Base-by-base conservation (phyloP, 176 grass and related monocot genomes). In the Cenchrus americanus region DNA sequence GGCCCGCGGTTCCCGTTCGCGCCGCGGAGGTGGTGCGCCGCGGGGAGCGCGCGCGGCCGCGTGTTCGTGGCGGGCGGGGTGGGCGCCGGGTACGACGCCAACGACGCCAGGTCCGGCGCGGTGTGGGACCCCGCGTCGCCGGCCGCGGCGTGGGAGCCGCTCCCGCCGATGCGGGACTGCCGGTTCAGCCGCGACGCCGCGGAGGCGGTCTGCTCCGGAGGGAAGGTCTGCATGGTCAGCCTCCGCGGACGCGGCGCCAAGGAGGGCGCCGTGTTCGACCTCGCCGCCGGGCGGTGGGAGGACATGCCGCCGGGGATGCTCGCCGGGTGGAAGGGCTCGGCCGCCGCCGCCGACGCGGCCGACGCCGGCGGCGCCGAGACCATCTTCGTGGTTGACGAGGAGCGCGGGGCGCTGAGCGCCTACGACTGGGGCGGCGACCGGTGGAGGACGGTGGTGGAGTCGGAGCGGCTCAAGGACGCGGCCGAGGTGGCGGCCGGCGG, bases 211-310 rank as follows among this genome's bases (percentile, higher is more conserved):
- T 86, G 65, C 60, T 84, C 96, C 1, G 24, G 61, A 17, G 93
- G 93, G 64, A 98, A 94, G 89, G 87, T 98, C 5, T 98, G 89
- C 91, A 92, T 95, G 91, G 93, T 98, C 37, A 98, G 91, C 83
- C 71, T 98, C 6, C 75, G 83, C 2, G 75, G 87, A 11, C 85
- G 89, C 9, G 87, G 91, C 0, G 63, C 87, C 21, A 98, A 96
- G 80, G 87, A 94, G 12, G 93, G 96, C 26, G 74, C 83, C 8
- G 83, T 98, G 22, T 93, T 88, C 85, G 86, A 98, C 83, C 68
- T 94, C 18, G 17, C 0, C 1, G 66, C 37, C 47, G 69, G 55
- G 0, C 24, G 73, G 23, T 98, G 96, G 96, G 93, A 93, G 50
- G 93, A 93, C 54, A 98, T 98, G 96, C 96, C 96, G 1, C 70